Base-by-base conservation (phyloP, 1,284 basidiomycete genomes). In the Naganishia liquefaciens region DNA sequence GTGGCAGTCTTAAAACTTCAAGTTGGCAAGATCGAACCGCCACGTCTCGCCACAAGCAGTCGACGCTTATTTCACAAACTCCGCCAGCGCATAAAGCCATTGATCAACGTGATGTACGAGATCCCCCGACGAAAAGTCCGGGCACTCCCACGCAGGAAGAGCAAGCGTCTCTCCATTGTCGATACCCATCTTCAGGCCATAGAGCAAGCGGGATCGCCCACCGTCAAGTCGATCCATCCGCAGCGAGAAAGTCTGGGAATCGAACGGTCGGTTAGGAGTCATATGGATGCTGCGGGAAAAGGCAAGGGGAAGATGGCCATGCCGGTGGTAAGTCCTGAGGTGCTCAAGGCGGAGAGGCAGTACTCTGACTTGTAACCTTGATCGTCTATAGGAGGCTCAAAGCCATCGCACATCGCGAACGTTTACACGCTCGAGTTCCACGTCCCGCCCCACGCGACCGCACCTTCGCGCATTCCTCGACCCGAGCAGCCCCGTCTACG, bases 401-500 rank as follows among this genome's bases (percentile, higher is more conserved):
- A 60, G 46, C 23, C 40, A 60, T 37, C 57, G 46, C 25, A 50
- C 57, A 13, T 15, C 27, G 9, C 44, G 37, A 4, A 46, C 33
- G 11, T 60, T 50, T 19, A 42, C 33, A 7, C 57, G 33, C 27
- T 27, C 46, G 19, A 28, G 23, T 42, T 37, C 57, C 25, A 53
- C 21, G 21, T 19, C 44, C 0, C 46, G 46, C 3, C 25, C 57
- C 2, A 5, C 57, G 13, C 46, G 46, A 40, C 57, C 47, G 13
- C 25, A 39, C 30, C 57, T 40, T 25, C 57, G 57, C 30, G 33
- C 57, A 9, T 42, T 39, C 46, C 47, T 60, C 44, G 57, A 60
- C 33, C 30, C 46, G 3, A 60, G 25, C 57, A 60, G 57, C 25
- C 57, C 57, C 13, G 46, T 60, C 46, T 60, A 60, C 57, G 57